Base-by-base conservation (phyloP, 2,329 filamentous ascomycete genomes). In the Thyridium curvatum region DNA sequence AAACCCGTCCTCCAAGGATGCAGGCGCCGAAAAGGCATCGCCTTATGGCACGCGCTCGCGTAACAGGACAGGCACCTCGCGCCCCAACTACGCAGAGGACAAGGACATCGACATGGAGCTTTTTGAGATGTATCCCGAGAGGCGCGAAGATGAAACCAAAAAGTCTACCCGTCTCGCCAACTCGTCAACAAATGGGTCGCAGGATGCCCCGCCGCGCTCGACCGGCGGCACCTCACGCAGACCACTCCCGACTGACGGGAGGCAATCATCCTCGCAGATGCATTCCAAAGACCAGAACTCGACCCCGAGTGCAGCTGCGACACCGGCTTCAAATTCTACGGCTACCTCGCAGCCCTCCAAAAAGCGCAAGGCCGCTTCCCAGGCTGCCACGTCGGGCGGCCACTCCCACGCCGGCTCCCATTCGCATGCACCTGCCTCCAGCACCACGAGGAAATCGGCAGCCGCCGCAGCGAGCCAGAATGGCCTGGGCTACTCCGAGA, bases 71-170 rank as follows among this genome's bases (percentile, higher is more conserved):
- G 84, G 85, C 53, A 79, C 76, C 49, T 75, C 84, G 51, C 85
- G 93, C 50, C 82, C 84, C 49, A 98, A 98, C 64, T 98, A 98
- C 63, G 91, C 93, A 37, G 93, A 98, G 66, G 86, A 91, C 63
- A 86, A 78, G 64, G 91, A 96, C 61, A 72, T 90, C 50, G 91
- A 97, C 54, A 80, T 86, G 62, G 93, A 97, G 43, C 64, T 74
- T 58, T 87, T 89, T 59, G 91, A 96, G 54, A 76, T 73, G 58
- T 66, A 72, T 55, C 59, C 67, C 38, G 64, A 74, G 49, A 69
- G 71, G 54, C 72, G 77, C 50, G 72, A 78, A 13, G 66, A 67
- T 40, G 74, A 78, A 44, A 52, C 66, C 38, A 79, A 79, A 57
- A 84, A 82, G 56, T 58, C 68, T 30, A 68, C 70, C 51, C 67